phyloP scores from a whole-genome alignment of 345 rosid species.

The Draba incana region DNA sequence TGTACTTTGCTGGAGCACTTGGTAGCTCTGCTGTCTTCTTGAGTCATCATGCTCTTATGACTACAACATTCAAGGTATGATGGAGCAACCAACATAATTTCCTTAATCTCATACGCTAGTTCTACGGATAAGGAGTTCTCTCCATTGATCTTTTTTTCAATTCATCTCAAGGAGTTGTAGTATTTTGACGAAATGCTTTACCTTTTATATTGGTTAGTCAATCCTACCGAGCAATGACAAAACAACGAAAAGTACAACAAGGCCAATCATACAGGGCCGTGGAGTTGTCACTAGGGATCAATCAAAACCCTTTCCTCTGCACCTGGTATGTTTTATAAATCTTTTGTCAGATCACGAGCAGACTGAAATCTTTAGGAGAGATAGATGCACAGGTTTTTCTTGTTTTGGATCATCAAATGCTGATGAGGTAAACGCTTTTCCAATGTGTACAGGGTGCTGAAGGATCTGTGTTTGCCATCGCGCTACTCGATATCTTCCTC shows the following conservation, averaged over 20 bases:
- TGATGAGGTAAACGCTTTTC: background rate
- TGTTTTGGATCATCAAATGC: too few species aligned
- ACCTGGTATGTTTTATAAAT: conserved; percentile 64
- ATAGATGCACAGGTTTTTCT: too few species aligned
- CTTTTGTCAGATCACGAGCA: conserved; percentile 4
- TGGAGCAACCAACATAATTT: background rate
- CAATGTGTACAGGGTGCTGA: conserved; percentile 64
- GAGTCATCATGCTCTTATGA: conserved; percentile 53
- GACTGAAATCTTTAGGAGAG: too few species aligned
- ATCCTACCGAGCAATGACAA: conserved; percentile 39
- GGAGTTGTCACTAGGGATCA: conserved; percentile 48
- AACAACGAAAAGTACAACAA: too few species aligned
- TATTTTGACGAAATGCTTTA: background rate
- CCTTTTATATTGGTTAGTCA: conserved; percentile 4
- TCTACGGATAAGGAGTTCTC: conserved; percentile 17
- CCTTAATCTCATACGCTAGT: conserved; percentile 9
- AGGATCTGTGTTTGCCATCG: conserved; percentile 80
- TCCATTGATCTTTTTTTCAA: too few species aligned
- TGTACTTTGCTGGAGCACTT: conserved; percentile 73
- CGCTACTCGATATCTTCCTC: conserved; percentile 76
- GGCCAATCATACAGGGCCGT: background rate
- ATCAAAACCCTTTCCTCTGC: conserved; percentile 45
- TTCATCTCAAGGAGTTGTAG: background rate
- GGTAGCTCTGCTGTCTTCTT: conserved; percentile 66
- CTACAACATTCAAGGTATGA: conserved; percentile 53